Base-by-base conservation (phyloP, 441 rosid species). In the Erysimum pusillum region DNA sequence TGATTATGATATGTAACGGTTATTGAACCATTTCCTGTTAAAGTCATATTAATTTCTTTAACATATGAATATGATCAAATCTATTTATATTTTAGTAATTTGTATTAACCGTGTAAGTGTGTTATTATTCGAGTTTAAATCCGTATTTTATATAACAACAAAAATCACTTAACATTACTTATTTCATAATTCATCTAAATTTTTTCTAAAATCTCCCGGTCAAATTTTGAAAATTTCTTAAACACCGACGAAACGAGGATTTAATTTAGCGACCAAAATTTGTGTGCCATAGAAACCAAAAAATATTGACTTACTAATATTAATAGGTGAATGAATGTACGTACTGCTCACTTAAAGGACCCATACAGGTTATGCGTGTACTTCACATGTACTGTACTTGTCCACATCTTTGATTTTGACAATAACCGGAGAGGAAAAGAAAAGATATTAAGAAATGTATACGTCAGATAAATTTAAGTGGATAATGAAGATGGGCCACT, bases 291-390 rank as follows among this genome's bases (percentile, higher is more conserved):
- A 46, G 7, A n/a, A 18, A 46, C 0, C 41, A 45, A 45, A 45
- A 7, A 6, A 45, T n/a, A 7, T 45, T 45, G 49, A 45, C 52
- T 7, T 46, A 8, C 52, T 15, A 7, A 0, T 15, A 3, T 15
- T 2, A 45, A 46, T 7, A 15, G 5, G 20, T 8, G 20, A 46
- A 46, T 8, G 20, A 46, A 46, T 46, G 22, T 46, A 46, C 52
- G 22, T 46, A 7, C 11, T 15, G 52, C 9, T 46, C 51, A 25
- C 25, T 1, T 22, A 1, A 22, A 22, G 25, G 28, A 25, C 56
- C 63, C 71, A 74, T 54, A 73, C 64, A 14, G 48, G 32, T 2
- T 38, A 38, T 12, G 45, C 48, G 64, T 54, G 65, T 64, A 48
- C 3, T 65, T 67, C 46, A 31, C 35, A 63, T 73, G 57, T 48